Conservation (phyloP, 2,329 filamentous ascomycete genomes). For the Aotearoamyces nothofagi region DNA sequence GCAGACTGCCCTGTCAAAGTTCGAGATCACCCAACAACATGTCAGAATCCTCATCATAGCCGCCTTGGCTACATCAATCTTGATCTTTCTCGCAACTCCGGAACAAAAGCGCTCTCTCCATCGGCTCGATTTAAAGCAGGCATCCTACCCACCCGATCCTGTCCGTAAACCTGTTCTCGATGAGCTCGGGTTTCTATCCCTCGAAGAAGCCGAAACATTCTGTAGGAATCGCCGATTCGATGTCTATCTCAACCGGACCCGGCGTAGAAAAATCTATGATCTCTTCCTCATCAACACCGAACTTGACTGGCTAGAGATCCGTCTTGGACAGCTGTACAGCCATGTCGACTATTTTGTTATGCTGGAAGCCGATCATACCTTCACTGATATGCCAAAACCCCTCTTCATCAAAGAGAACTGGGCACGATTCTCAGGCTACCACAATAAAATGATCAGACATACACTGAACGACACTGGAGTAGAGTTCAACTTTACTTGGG, state of each 20-base stretch:
- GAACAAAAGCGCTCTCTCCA: too few species aligned
- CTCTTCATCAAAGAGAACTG: slow-evolving; percentile 22
- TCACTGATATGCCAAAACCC: slow-evolving; percentile 22
- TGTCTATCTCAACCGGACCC: slow-evolving; percentile 6
- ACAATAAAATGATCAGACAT: slow-evolving; percentile 25
- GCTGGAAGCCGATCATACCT: slow-evolving; percentile 23
- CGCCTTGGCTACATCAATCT: too few species aligned
- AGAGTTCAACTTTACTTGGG: slow-evolving; percentile 16
- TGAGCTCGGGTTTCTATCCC: slow-evolving; percentile 2
- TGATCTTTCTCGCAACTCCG: too few species aligned
- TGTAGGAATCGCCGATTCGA: slow-evolving; percentile 25
- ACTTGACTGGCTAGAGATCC: slow-evolving; percentile 48
- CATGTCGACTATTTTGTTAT: slow-evolving; percentile 28
- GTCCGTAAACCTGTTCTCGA: too few species aligned
- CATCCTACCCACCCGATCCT: too few species aligned
- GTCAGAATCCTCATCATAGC: too few species aligned
- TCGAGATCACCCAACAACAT: too few species aligned
- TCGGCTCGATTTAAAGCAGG: too few species aligned
- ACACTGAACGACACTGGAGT: slow-evolving; percentile 16
- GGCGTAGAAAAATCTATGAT: slow-evolving; percentile 37
- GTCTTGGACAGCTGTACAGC: slow-evolving; percentile 29
- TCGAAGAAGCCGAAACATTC: slow-evolving; percentile 6
- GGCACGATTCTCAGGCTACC: slow-evolving; percentile 20
- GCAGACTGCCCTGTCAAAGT: too few species aligned
- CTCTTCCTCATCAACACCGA: slow-evolving; percentile 45